A percentile compares a stretch with the other conserved stretches of the same genome.
Conservation (phyloP, 2,329 filamentous ascomycete genomes). For the Colletotrichum theobromicola region DNA sequence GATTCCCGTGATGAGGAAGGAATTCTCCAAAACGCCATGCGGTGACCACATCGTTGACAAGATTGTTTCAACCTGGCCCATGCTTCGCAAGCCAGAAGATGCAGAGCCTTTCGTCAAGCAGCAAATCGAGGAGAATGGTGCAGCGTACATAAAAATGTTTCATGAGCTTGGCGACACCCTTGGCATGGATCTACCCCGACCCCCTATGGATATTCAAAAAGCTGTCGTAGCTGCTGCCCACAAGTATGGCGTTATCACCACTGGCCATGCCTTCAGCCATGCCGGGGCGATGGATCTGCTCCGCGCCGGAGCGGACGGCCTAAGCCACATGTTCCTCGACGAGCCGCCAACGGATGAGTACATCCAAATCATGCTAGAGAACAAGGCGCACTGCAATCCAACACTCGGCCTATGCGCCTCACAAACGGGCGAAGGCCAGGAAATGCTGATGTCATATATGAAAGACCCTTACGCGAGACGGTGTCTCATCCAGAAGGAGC, state of each 20-base stretch:
- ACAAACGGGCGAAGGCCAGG: slow-evolving; percentile 27
- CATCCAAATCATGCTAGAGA: slow-evolving; percentile 27
- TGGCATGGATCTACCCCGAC: slow-evolving; percentile 39
- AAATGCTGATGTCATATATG: slow-evolving; percentile 23
- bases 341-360: slow-evolving; percentile 26
- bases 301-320: slow-evolving; percentile 30
- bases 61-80: slow-evolving; percentile 48
- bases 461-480: slow-evolving; percentile 10
- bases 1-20: slow-evolving; percentile 23
- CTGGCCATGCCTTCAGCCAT: slow-evolving; percentile 31
- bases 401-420: slow-evolving; percentile 26
- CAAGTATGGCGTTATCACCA: slow-evolving; percentile 26
- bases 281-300: slow-evolving; percentile 32
- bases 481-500: neutral
- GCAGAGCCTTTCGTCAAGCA: slow-evolving; percentile 46
- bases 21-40: neutral
- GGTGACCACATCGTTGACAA: neutral
- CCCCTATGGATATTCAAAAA: slow-evolving; percentile 47
- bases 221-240: slow-evolving; percentile 44
- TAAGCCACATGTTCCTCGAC: slow-evolving; percentile 36
- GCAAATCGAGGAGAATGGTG: slow-evolving; percentile 33
- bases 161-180: slow-evolving; percentile 50
- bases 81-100: slow-evolving; percentile 37
- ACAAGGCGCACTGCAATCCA: slow-evolving; percentile 27
- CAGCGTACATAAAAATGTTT: slow-evolving; percentile 57